phyloP scores from a whole-genome alignment of 148 eudicot species.

The Nepenthes mirabilis region DNA sequence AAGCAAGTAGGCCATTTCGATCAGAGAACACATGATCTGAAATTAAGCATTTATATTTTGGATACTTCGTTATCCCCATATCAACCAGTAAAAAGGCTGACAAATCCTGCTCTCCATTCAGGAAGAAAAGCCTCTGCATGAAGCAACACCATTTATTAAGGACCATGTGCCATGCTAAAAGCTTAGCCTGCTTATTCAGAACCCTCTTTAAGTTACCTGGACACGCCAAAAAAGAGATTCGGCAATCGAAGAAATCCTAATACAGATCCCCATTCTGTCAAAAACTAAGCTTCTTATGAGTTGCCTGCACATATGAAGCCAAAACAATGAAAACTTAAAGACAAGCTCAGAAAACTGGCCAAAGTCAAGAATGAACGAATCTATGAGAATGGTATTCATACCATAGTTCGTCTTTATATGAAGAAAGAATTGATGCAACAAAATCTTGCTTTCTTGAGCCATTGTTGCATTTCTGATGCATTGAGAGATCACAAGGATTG shows the following conservation, averaged over 20 bases:
- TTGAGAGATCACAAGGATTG: slow-evolving; percentile 4
- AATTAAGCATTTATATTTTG: slow-evolving; percentile 55
- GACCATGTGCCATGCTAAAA: neutral
- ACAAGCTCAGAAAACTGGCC: slow-evolving; percentile 1
- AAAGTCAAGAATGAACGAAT: neutral
- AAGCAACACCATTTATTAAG: slow-evolving; percentile 7
- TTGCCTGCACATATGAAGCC: slow-evolving; percentile 34
- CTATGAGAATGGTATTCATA: slow-evolving; percentile 11
- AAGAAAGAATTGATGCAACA: slow-evolving; percentile 44
- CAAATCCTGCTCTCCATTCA: slow-evolving; percentile 78
- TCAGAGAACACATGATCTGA: slow-evolving; percentile 38
- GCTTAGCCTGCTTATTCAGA: neutral
- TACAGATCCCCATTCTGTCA: slow-evolving; percentile 44
- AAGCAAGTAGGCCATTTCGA: slow-evolving; percentile 58
- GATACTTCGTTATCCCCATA: slow-evolving; percentile 75
- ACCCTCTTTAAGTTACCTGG: slow-evolving; percentile 41
- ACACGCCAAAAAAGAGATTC: slow-evolving; percentile 84
- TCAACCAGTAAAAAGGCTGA: slow-evolving; percentile 80
- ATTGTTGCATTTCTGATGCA: slow-evolving; percentile 35
- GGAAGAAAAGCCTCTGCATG: slow-evolving; percentile 82
- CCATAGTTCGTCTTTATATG: slow-evolving; percentile 46
- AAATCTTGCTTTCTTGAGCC: slow-evolving; percentile 65
- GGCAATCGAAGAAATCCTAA: slow-evolving; percentile 49
- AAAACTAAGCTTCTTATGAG: slow-evolving; percentile 33
- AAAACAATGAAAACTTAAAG: neutral